Percentiles rank a stretch among this genome's conserved stretches.
phyloP scores from a whole-genome alignment of 2,329 filamentous ascomycete species.

The Pseudopithomyces maydicus region DNA sequence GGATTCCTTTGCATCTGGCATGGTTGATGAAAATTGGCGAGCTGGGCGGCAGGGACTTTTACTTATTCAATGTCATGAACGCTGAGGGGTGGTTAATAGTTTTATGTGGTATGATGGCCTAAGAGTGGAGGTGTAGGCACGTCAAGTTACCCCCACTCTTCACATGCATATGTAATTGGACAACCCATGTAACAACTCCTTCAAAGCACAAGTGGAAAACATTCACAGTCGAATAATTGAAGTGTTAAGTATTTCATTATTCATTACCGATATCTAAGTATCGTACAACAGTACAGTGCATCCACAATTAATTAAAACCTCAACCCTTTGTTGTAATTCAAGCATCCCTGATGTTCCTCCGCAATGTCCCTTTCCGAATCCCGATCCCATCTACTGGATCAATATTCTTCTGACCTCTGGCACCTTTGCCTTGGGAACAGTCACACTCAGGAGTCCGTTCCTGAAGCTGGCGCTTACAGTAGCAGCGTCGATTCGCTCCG shows the following conservation, averaged over 20 bases:
- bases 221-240: too few relatives aligned
- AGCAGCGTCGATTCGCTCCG: conserved; percentile 66
- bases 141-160: too few relatives aligned
- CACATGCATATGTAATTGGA: not conserved
- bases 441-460: conserved; percentile 68
- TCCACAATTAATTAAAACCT: not conserved
- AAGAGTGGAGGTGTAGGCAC: too few relatives aligned
- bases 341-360: not conserved
- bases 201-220: not conserved
- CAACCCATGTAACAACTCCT: not conserved
- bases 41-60: too few relatives aligned
- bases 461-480: conserved; percentile 66
- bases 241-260: not conserved
- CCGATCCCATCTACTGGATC: conserved; percentile 26
- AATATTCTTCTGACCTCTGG: conserved; percentile 31
- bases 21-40: not conserved
- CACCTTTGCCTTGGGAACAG: conserved; percentile 65
- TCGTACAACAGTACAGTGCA: conserved; percentile 8
- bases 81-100: too few relatives aligned
- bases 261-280: conserved; percentile 21
- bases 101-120: too few relatives aligned
- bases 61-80: too few relatives aligned
- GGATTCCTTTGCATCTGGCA: not conserved
- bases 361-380: not conserved
- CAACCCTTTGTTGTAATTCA: not conserved